Evolutionary conservation across 306 rosid genomes (phyloP), one percentile per base, ranked within the genome.

Genomic region (Pyrus pyrifolia): DNA sequence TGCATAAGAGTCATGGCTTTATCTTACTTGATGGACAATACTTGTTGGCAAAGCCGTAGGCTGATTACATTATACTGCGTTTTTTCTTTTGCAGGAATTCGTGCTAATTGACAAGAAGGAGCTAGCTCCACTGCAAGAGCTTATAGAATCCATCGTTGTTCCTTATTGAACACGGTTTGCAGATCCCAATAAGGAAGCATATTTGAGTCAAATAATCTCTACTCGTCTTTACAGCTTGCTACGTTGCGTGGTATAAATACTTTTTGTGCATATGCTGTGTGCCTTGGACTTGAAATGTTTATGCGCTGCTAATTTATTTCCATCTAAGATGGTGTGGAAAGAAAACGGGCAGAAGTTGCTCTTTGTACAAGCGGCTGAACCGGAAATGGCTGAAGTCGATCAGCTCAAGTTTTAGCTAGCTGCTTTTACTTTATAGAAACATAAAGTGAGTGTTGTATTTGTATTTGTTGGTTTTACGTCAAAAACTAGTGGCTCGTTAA

Each of bases 81-180:
- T 9, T 78, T 61, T 72, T 27, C 8, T 35, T 35, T 35, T 81
- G 81, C 91, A 96, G 99, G 99, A 96, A 84, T 96, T 96, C 76
- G 98, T 83, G 74, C 92, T 96, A 85, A 88, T 96, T 53, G 99
- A 96, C 89, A 96, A 90, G 85, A 95, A 88, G 86, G 99, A 93
- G 90, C 88, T 96, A 88, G 98, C 99, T 77, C 99, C 99, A 53
- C 99, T 96, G 69, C 99, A 96, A 76, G 99, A 96, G 87, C 98
- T 96, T 76, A 91, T 96, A 72, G 99, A 96, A 75, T 91, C 99
- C 77, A 96, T 95, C 59, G 70, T 91, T 30, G 88, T 90, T 82
- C 93, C 97, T 52, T 96, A 91, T 77, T 96, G 76, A 89, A 86
- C 84, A 78, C 76, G 81, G 79, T 75, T 68, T 58, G 66, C 49